These are phyloP conservation scores for Penicillium sp. DNA, from an alignment of 2,329 filamentous ascomycete genomes.

Conservation along the genomic window DNA sequence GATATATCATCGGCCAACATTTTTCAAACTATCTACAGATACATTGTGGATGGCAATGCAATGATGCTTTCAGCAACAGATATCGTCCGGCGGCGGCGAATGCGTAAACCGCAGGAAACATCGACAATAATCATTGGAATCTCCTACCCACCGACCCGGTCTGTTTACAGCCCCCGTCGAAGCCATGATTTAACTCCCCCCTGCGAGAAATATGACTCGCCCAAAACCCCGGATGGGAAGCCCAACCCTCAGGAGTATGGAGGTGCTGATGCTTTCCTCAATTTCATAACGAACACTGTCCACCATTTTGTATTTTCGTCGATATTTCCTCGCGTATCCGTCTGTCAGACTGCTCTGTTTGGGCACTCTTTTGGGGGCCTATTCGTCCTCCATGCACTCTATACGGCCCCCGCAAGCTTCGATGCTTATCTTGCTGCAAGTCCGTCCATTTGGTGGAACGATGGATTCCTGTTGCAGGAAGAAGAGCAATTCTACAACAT, in stretches of 20 bases:
- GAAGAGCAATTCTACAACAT: constrained; percentile 27
- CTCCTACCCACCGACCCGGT: constrained; percentile 22
- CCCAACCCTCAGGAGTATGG: constrained; percentile 30
- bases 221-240: constrained; percentile 26
- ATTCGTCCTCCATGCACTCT: constrained; percentile 48
- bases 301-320: constrained; percentile 32
- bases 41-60: constrained; percentile 32
- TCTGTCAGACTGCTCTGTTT: constrained; percentile 45
- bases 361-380: constrained; percentile 53
- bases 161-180: constrained; percentile 23
- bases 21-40: constrained; percentile 13
- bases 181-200: constrained; percentile 23
- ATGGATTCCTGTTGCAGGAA: constrained; percentile 40
- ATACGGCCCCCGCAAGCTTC: constrained; percentile 43
- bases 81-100: constrained; percentile 19
- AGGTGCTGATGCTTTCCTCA: constrained; percentile 47
- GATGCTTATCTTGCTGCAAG: constrained; percentile 48
- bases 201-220: constrained; percentile 19
- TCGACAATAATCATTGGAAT: constrained; percentile 27
- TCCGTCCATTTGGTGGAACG: constrained; percentile 51
- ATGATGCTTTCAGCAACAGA: constrained; percentile 29
- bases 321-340: constrained; percentile 32
- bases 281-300: constrained; percentile 42
- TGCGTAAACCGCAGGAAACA: constrained; percentile 11
- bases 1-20: background rate